Evolutionary conservation across 169 alveolate species (phyloP), one percentile per base, ranked within the genome.

Genomic region (Perkinsus olseni): DNA sequence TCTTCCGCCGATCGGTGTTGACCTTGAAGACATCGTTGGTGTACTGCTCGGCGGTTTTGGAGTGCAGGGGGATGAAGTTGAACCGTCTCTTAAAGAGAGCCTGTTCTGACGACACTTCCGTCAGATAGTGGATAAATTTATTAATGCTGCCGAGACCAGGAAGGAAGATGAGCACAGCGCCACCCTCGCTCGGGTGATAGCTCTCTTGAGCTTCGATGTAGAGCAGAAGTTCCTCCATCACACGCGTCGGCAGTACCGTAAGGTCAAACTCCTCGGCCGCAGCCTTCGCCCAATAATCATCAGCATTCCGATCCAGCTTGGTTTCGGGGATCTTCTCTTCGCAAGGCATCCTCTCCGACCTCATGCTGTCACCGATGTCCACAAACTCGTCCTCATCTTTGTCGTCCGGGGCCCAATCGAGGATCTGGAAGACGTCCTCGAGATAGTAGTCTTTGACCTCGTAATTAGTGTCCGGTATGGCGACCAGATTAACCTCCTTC

Each of bases 1-100:
- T 96, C 93, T 96, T 97, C n/a, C 97, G 94, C 74, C 95, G 95
- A 62, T 96, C 96, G 0, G 95, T 94, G 31, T 95, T 95, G 45
- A 95, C 93, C 62, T 93, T 91, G 50, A 97, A 98, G 45, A 98
- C 97, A 93, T 96, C 97, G 82, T 62, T 62, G 82, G 82, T 62
- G 82, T 62, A 62, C 34, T 62, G 82, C 34, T 62, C 82, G 0
- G 99, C 99, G 37, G 82, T 62, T 24, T 62, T 62, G 28, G 82
- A 62, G 34, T 62, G 82, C 37, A 62, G 31, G 8, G 82, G 82
- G 28, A 62, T 62, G 82, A 62, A 62, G 82, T 62, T 62, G 34
- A 62, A 62, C 34, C 82, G 82, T 62, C 82, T 62, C 34, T 62
- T 62, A 24, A 62, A 62, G 37, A 62, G 34, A 21, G 82, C 82